Evolutionary conservation across 2,329 filamentous ascomycete species (phyloP), one percentile per base, ranked within the genome.

Genomic region (Didymella sp.): DNA sequence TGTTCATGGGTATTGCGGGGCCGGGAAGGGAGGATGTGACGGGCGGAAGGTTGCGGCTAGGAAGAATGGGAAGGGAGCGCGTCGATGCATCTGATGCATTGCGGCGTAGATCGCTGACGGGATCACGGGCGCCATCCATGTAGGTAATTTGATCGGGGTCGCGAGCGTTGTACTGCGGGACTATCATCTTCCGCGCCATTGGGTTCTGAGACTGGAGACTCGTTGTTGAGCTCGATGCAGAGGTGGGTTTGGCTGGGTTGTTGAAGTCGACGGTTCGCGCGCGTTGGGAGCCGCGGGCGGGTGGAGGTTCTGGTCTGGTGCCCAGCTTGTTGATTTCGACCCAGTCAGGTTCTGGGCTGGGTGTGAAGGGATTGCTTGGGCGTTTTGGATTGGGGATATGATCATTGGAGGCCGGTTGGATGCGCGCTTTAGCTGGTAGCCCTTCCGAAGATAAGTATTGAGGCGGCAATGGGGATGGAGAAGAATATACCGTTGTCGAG

Each of bases 331-430:
- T 67, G 4, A 82, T 76, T 56, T 80, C 76, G 31, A 96, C 86
- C 95, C 95, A 98, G 69, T 97, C 93, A 9, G 89, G 85, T 73
- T 96, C 91, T 28, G 88, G 83, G 1, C 85, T 87, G 0, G 84
- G 80, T 1, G 83, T 84, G 73, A 96, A 98, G 0, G 95, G 95
- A 68, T 98, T 98, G 0, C 89, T 86, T 12, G 87, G 85, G 44
- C 91, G 85, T 28, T 86, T 83, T 1, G 89, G 86, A 72, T 96
- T 97, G 21, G 91, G 83, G 2, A 87, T 79, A 66, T 87, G 82
- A 11, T 84, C 81, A 8, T 81, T 79, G 35, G 83, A 82, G 0
- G 92, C 90, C 8, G 90, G 86, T 57, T 83, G 81, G 33, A 96
- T 79, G 15, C 84, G 83, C 6, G 92, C 92, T 62, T 89, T 88